These are phyloP conservation scores for Chlorella sp. DNA, from an alignment of 139 green algal genomes.

Conservation along the genomic window DNA sequence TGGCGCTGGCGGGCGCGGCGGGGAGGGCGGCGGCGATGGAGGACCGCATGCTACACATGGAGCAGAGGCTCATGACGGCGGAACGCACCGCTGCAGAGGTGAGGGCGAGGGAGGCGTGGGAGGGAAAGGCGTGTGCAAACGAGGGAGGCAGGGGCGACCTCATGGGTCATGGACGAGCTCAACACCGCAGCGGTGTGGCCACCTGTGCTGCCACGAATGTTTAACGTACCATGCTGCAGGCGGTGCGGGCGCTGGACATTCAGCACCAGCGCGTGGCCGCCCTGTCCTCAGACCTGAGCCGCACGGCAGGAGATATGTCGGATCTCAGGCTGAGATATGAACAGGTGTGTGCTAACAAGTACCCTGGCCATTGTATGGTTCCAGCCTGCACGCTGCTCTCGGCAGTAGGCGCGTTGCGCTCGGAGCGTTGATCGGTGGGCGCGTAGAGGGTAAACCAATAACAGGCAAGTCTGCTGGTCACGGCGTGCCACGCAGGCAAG, in stretches of 20 bases:
- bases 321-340: neutral
- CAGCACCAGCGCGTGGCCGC: neutral
- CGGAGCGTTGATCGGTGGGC: no score
- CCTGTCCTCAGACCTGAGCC: neutral
- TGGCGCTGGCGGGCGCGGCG: neutral
- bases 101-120: no score
- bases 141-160: no score
- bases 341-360: constrained; percentile 16
- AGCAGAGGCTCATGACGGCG: constrained; percentile 7
- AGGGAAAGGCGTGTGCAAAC: no score
- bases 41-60: constrained; percentile 12
- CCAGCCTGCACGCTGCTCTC: neutral
- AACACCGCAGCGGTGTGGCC: no score
- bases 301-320: neutral
- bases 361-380: constrained; percentile 23
- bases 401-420: no score
- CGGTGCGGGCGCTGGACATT: neutral
- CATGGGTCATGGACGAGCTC: no score
- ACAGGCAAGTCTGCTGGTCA: no score
- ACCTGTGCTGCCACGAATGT: no score
- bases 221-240: neutral
- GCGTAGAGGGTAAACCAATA: no score
- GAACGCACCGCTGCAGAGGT: neutral
- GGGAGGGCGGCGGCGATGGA: constrained; percentile 4
- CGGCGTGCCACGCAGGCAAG: neutral